Evolutionary conservation across 1,284 basidiomycete genomes (phyloP).

Genomic region (Irpex sp.): DNA sequence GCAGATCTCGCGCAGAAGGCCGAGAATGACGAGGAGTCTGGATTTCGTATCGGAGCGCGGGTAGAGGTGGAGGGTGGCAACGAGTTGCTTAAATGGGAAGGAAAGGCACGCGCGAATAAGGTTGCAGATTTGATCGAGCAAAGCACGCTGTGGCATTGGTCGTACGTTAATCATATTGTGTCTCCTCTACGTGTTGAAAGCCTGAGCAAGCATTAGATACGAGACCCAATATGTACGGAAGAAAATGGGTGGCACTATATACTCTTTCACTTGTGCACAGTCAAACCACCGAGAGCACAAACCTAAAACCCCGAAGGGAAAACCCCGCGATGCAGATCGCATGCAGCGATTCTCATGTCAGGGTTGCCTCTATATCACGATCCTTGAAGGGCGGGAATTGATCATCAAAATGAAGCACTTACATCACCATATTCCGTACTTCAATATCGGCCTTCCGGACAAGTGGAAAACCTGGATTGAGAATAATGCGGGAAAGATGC

Average conservation of each 20-base stretch:
- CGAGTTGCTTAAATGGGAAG: not conserved
- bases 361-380: constrained; percentile 1
- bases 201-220: no score
- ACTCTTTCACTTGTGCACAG: constrained; percentile 4
- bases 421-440: not conserved
- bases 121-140: not conserved
- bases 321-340: not conserved
- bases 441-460: constrained; percentile 3
- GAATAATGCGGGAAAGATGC: not conserved
- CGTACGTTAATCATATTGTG: no score
- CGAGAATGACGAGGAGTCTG: not conserved
- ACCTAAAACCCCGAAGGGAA: not conserved
- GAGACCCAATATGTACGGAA: not conserved
- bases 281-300: constrained; percentile 1
- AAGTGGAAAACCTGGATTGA: constrained; percentile 9
- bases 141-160: not conserved
- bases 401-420: constrained; percentile 1
- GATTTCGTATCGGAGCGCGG: not conserved
- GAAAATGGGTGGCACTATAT: not conserved
- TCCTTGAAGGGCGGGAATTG: not conserved
- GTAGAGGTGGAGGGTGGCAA: not conserved
- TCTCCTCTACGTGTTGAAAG: no score
- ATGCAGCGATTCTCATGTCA: constrained; percentile 6
- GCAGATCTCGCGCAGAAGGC: not conserved
- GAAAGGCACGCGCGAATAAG: not conserved